Evolutionary conservation across 2,329 filamentous ascomycete species (phyloP).

Genomic region (Lachnellula hyalina): DNA sequence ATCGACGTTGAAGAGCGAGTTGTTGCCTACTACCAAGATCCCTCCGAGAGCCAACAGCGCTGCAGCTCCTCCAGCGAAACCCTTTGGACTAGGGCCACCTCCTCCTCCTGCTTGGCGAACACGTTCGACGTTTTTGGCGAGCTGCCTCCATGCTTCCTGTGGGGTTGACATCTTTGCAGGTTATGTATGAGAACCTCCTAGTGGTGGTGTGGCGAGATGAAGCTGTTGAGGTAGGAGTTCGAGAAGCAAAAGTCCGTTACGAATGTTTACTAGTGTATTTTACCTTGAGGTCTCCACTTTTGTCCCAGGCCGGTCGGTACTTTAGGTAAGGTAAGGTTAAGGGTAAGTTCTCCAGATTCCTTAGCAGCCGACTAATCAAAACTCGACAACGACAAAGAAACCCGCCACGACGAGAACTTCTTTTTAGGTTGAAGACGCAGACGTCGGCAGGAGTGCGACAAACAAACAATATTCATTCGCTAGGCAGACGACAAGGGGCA

Average conservation of each 20-base stretch:
- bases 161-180: slow-evolving; percentile 43
- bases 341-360: background rate
- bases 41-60: slow-evolving; percentile 49
- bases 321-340: too few relatives aligned
- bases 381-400: background rate
- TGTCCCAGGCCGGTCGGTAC: background rate
- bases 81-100: slow-evolving; percentile 39
- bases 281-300: background rate
- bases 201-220: background rate
- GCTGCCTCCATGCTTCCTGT: slow-evolving; percentile 59
- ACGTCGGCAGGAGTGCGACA: background rate
- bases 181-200: slow-evolving; percentile 4
- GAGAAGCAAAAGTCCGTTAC: slow-evolving; percentile 2
- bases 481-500: slow-evolving; percentile 6
- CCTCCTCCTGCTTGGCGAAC: slow-evolving; percentile 46
- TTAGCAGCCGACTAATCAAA: background rate
- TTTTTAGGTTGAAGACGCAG: background rate
- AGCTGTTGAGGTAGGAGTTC: background rate
- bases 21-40: slow-evolving; percentile 48
- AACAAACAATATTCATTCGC: slow-evolving; percentile 2
- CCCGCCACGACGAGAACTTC: background rate
- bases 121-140: slow-evolving; percentile 55
- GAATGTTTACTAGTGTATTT: slow-evolving; percentile 23
- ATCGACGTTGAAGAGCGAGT: slow-evolving; percentile 75
- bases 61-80: slow-evolving; percentile 48